A percentile compares a stretch with the other conserved stretches of the same genome.
phyloP scores from a whole-genome alignment of 1,284 basidiomycete genomes.

The Trametes sp. region DNA sequence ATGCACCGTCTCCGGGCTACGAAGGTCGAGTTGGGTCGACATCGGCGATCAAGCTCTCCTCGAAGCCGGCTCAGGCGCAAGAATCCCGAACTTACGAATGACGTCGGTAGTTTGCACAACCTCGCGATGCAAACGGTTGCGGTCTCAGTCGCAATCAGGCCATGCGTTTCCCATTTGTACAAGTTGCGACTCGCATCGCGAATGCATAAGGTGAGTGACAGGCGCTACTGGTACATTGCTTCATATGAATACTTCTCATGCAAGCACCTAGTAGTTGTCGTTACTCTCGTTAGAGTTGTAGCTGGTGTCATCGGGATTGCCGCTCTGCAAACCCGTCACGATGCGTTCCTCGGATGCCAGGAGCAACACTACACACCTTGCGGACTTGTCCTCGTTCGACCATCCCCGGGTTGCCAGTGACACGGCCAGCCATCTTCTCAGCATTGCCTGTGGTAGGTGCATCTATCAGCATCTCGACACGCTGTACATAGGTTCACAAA shows the following conservation, averaged over 20 bases:
- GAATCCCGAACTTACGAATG: neutral
- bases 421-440: conserved; percentile 36
- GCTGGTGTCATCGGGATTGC: conserved; percentile 16
- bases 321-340: conserved; percentile 8
- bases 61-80: neutral
- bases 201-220: too few relatives aligned
- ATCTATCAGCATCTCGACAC: neutral
- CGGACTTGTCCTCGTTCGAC: conserved; percentile 17
- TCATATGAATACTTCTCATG: too few relatives aligned
- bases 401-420: conserved; percentile 18
- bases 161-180: too few relatives aligned
- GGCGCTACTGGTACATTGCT: too few relatives aligned
- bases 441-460: conserved; percentile 26
- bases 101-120: neutral
- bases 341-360: too few relatives aligned
- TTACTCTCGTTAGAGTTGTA: conserved; percentile 17
- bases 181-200: too few relatives aligned
- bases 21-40: neutral
- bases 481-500: neutral
- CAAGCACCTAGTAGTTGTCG: too few relatives aligned
- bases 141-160: too few relatives aligned
- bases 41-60: neutral
- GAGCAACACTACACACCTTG: conserved; percentile 1
- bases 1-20: neutral
- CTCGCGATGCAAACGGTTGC: too few relatives aligned